Evolutionary conservation across 192 early-diverging fungal species (phyloP).

Genomic region (Backusella morwellensis): DNA sequence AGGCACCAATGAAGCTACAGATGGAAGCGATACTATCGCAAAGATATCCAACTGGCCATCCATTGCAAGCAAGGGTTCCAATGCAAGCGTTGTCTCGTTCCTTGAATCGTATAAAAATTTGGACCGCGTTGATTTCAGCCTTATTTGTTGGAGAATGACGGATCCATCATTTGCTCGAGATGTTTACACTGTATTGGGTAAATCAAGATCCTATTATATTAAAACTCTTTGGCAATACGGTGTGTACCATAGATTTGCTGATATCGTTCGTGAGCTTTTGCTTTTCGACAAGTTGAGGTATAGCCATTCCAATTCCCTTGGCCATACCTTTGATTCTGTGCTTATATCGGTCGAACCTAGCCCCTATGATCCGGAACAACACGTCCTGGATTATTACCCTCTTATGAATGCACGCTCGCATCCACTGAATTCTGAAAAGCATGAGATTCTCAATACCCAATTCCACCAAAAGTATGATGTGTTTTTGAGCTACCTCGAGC

Average conservation of each 20-base stretch:
- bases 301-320: background rate
- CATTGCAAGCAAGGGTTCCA: slow-evolving; percentile 10
- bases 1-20: background rate
- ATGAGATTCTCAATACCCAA: slow-evolving; percentile 38
- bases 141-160: slow-evolving; percentile 23
- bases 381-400: slow-evolving; percentile 41
- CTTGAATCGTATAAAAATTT: slow-evolving; percentile 19
- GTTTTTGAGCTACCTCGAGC: slow-evolving; percentile 35
- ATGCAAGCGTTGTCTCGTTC: slow-evolving; percentile 17
- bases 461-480: slow-evolving; percentile 37
- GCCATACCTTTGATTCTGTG: background rate
- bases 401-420: slow-evolving; percentile 50
- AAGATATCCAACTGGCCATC: slow-evolving; percentile 16
- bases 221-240: slow-evolving; percentile 39
- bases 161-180: slow-evolving; percentile 20
- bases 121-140: background rate
- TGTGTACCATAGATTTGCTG: slow-evolving; percentile 30
- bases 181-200: slow-evolving; percentile 33
- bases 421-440: background rate
- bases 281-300: background rate
- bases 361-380: background rate
- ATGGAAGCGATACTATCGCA: background rate
- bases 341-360: background rate
- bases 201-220: slow-evolving; percentile 23
- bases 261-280: slow-evolving; percentile 38